These are phyloP conservation scores for Phialocephala subalpina DNA, from an alignment of 2,329 filamentous ascomycete species.

Conservation along the genomic window DNA sequence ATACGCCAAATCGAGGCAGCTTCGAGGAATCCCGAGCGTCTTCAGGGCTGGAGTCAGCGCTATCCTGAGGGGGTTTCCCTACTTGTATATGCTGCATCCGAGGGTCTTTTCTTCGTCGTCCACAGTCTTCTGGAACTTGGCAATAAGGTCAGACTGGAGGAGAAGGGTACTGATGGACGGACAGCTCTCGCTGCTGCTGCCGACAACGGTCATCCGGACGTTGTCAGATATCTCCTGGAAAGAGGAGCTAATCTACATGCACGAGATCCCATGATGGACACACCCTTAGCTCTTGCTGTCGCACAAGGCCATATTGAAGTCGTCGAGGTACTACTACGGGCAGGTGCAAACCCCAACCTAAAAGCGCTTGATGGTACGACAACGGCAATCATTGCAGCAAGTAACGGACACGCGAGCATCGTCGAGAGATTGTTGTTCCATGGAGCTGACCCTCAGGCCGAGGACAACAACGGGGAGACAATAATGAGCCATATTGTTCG, in stretches of 20 bases:
- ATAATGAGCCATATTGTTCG: background rate
- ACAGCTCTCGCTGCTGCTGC: slow-evolving; percentile 10
- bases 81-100: background rate
- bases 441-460: background rate
- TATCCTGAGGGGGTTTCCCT: background rate
- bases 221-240: background rate
- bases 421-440: background rate
- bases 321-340: background rate
- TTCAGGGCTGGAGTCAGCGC: background rate
- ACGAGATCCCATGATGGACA: background rate
- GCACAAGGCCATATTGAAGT: background rate
- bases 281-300: background rate
- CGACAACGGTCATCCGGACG: background rate
- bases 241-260: background rate
- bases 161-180: background rate
- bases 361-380: background rate
- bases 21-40: background rate
- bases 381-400: background rate
- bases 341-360: background rate
- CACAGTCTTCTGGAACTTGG: background rate
- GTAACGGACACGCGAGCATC: background rate
- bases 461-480: background rate
- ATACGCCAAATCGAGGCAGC: background rate
- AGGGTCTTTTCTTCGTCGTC: background rate
- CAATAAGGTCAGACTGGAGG: background rate